Percentiles rank a stretch among this genome's conserved stretches.
These are phyloP conservation scores for Allium fistulosum DNA, from an alignment of 106 monocot genomes.

Conservation along the genomic window DNA sequence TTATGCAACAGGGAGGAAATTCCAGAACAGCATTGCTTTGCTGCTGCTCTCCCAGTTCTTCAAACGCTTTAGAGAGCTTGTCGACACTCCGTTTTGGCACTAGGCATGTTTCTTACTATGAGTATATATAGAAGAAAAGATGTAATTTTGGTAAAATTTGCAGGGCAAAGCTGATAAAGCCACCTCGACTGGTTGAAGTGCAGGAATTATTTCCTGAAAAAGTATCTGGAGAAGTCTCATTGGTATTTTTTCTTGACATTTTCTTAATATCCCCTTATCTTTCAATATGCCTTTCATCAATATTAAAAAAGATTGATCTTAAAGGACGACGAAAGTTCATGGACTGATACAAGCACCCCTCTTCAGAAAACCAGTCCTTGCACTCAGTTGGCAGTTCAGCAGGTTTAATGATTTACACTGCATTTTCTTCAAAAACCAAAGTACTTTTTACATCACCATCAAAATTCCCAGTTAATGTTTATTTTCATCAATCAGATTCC, in stretches of 20 bases:
- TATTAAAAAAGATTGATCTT: no score
- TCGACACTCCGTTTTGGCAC: constrained; percentile 85
- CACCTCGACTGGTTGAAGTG: constrained; percentile 6
- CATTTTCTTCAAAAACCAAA: neutral
- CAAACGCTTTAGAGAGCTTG: constrained; percentile 65
- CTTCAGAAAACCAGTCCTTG: no score
- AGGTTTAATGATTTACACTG: neutral
- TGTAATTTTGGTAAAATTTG: constrained; percentile 6
- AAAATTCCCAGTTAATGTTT: neutral
- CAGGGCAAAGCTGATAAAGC: constrained; percentile 78
- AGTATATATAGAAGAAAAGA: neutral
- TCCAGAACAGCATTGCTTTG: constrained; percentile 68
- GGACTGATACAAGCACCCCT: neutral
- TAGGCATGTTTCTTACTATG: constrained; percentile 33
- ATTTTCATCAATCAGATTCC: neutral
- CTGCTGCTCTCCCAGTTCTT: constrained; percentile 77
- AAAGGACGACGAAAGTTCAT: neutral
- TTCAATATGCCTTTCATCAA: neutral
- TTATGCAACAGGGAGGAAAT: constrained; percentile 56
- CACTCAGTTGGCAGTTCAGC: neutral
- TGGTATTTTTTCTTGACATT: neutral
- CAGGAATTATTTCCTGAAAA: neutral
- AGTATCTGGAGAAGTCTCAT: neutral
- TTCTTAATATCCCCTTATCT: no score
- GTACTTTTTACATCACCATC: neutral